Evolutionary conservation across 2,329 filamentous ascomycete species (phyloP), one percentile per base, ranked within the genome.

Genomic region (Aureobasidium lini): DNA sequence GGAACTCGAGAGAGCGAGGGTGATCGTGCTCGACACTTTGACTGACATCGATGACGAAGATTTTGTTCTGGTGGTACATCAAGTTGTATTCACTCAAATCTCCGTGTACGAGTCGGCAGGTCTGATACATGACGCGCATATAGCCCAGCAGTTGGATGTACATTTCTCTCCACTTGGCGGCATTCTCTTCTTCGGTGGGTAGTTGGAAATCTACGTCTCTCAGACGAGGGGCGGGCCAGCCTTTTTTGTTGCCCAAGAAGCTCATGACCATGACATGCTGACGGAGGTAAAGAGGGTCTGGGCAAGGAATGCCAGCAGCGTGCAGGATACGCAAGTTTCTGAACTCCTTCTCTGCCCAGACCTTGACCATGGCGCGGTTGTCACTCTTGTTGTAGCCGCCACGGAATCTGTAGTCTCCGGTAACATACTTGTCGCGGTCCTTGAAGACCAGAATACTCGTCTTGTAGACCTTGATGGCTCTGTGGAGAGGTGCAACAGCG

Each of bases 261-360:
- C 84, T 84, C 94, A 99, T 99, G 59, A 95, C 89, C 2, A 99
- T 81, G 5, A 99, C 93, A 69, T 99, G 92, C n/a, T 93, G 82
- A 69, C 93, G 91, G 52, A 99, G 84, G 67, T 87, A 86, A 62
- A 97, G 79, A 3, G 94, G 92, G 70, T 96, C 90, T 0, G 94
- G 94, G 66, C 89, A 95, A 6, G 91, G 88, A 58, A 99, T 96
- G 7, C 89, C 90, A 7, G 92, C 88, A 6, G 84, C 78, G 72
- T 95, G 79, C 63, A 99, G 87, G 59, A 94, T 83, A 65, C 90
- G 86, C 68, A 99, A 75, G 74, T 99, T 99, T 43, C 94, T 84
- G 77, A 95, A 95, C 76, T 99, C 94, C 76, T 99, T 99, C 76
- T 99, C 93, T 0, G 95, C 95, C 94, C 94, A 99, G 28, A 96